These are phyloP conservation scores for Coemansia interrupta DNA, from an alignment of 192 early-diverging fungal species.

Conservation along the genomic window DNA sequence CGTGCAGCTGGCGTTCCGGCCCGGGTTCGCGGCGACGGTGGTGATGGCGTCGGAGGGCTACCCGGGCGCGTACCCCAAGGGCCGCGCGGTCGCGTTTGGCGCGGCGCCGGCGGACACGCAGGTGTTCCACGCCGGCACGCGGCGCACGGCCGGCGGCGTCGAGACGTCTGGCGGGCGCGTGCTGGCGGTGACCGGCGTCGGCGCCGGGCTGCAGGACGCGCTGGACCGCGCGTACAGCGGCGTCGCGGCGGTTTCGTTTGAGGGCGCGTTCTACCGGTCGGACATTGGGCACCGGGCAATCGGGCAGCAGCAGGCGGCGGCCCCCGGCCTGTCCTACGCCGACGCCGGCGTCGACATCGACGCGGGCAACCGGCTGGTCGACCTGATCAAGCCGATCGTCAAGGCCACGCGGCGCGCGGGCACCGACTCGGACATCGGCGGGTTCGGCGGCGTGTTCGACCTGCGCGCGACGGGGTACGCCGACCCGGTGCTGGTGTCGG, in stretches of 20 bases:
- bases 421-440: conserved; percentile 94
- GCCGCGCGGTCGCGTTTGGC: conserved; percentile 67
- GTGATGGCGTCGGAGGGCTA: conserved; percentile 91
- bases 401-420: conserved; percentile 91
- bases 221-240: conserved; percentile 73
- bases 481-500: conserved; percentile 94
- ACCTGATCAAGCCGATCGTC: conserved; percentile 92
- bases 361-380: conserved; percentile 91
- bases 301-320: conserved; percentile 34
- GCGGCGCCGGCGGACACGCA: conserved; percentile 41
- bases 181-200: conserved; percentile 84
- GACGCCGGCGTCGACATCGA: conserved; percentile 96
- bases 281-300: conserved; percentile 86
- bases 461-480: conserved; percentile 86
- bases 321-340: conserved; percentile 78
- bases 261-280: conserved; percentile 80
- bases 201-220: conserved; percentile 68
- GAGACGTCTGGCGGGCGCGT: conserved; percentile 94
- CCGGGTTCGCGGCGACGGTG: conserved; percentile 83
- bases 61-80: conserved; percentile 83
- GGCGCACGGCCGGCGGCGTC: conserved; percentile 54
- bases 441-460: conserved; percentile 98
- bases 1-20: conserved; percentile 68
- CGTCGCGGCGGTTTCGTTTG: conserved; percentile 71
- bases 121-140: conserved; percentile 95